Evolutionary conservation across 163 green algal genomes (phyloP), one percentile per base, ranked within the genome.

Genomic region (Volvox carteri): DNA sequence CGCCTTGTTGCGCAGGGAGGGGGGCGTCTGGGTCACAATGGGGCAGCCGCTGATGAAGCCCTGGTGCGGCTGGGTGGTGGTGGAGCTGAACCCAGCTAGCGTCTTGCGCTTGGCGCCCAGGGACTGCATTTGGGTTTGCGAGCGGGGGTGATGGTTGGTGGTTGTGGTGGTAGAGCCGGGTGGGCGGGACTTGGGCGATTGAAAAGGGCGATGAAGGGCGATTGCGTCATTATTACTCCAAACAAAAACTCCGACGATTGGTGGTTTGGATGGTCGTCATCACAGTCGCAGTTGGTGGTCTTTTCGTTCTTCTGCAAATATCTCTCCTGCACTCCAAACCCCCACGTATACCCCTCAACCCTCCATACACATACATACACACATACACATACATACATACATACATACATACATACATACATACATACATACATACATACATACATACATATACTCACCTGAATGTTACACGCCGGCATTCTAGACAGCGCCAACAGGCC

Each of bases 381-480:
- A 60, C 50, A 60, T 16, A 60, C 50, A 60, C 50, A 60, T 60
- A 60, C 50, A 16, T 16, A 60, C 50, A 25, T 60, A n/a, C n/a
- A n/a, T n/a, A n/a, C n/a, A n/a, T n/a, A n/a, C n/a, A n/a, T n/a
- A n/a, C n/a, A n/a, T n/a, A n/a, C n/a, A n/a, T n/a, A n/a, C n/a
- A n/a, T n/a, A n/a, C n/a, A n/a, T n/a, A n/a, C n/a, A n/a, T n/a
- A n/a, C n/a, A n/a, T n/a, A n/a, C n/a, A n/a, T n/a, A n/a, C n/a
- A n/a, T n/a, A n/a, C n/a, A n/a, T n/a, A n/a, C n/a, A n/a, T n/a
- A n/a, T n/a, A 78, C 85, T 5, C 85, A 98, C 96, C 96, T 98
- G 96, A 33, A 99, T 88, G 91, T 99, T 99, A 90, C 97, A 99
- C 16, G 97, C 95, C 9, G 98, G 98, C 95, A 99, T 99, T 44